Evolutionary conservation across 805 yeast genomes (phyloP).

Genomic region (Candida chilensis): DNA sequence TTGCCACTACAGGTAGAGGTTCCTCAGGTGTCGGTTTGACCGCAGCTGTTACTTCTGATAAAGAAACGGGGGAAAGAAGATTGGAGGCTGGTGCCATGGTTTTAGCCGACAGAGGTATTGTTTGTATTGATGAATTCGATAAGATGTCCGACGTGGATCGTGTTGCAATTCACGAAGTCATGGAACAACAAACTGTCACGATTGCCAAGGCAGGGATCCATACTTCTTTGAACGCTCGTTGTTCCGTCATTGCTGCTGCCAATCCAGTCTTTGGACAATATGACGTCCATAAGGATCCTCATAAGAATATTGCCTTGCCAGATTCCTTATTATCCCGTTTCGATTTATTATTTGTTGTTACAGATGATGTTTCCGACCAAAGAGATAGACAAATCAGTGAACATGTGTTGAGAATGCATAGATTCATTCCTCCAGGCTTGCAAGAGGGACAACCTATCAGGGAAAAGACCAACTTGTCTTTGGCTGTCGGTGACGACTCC

Average conservation of each 20-base stretch:
- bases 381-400: conserved; percentile 85
- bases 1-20: conserved; percentile 98
- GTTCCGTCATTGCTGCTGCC: conserved; percentile 96
- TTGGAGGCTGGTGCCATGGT: conserved; percentile 99
- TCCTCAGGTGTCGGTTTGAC: conserved; percentile 99
- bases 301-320: conserved; percentile 92
- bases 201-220: conserved; percentile 98
- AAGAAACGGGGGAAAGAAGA: conserved; percentile 94
- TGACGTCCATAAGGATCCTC: conserved; percentile 93
- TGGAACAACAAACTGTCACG: conserved; percentile 99
- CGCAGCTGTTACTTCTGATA: conserved; percentile 95
- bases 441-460: conserved; percentile 91
- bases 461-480: conserved; percentile 58
- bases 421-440: conserved; percentile 80
- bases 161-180: conserved; percentile 97
- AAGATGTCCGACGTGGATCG: conserved; percentile 96
- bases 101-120: conserved; percentile 92
- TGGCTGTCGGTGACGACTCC: conserved; percentile 71
- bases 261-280: conserved; percentile 96
- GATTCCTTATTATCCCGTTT: conserved; percentile 95
- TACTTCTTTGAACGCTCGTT: conserved; percentile 91
- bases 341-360: conserved; percentile 89
- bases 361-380: conserved; percentile 84
- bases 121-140: conserved; percentile 98
- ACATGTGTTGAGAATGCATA: conserved; percentile 90